A percentile compares a stretch with the other conserved stretches of the same genome.
These are phyloP conservation scores for Lomentospora prolificans DNA, from an alignment of 2,329 filamentous ascomycete species.

Conservation along the genomic window DNA sequence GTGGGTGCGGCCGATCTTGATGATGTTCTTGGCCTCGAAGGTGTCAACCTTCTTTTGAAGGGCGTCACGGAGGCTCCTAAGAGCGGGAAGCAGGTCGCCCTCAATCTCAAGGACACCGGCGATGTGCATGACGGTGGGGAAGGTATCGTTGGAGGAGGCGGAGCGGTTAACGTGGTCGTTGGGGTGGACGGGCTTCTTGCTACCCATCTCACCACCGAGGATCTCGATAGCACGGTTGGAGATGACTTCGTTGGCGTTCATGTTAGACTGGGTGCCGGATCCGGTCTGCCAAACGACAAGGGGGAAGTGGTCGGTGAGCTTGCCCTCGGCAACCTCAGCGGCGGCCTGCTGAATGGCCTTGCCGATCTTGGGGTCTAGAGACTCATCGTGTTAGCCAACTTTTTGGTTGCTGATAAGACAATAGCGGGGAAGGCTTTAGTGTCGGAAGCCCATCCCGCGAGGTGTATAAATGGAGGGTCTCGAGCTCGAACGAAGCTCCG, in stretches of 20 bases:
- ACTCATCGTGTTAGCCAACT: neutral
- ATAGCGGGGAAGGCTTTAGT: no score
- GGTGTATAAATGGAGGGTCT: neutral
- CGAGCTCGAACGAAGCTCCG: neutral
- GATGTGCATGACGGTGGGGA: slow-evolving; percentile 99
- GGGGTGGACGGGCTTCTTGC: slow-evolving; percentile 97
- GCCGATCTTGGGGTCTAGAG: slow-evolving; percentile 72
- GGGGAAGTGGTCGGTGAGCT: slow-evolving; percentile 94
- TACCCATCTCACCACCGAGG: slow-evolving; percentile 83
- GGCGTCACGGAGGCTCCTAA: slow-evolving; percentile 72
- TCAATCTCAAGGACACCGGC: slow-evolving; percentile 91
- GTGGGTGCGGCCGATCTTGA: slow-evolving; percentile 98
- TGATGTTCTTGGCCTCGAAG: slow-evolving; percentile 78
- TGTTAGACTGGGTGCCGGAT: slow-evolving; percentile 97
- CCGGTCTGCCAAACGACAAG: slow-evolving; percentile 99
- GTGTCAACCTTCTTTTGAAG: slow-evolving; percentile 82
- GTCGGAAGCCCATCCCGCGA: no score
- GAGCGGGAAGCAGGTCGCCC: slow-evolving; percentile 69
- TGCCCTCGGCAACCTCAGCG: slow-evolving; percentile 82
- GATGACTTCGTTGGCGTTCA: slow-evolving; percentile 99
- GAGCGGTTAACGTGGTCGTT: slow-evolving; percentile 99
- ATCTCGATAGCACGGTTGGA: slow-evolving; percentile 99
- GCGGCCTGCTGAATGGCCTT: slow-evolving; percentile 92
- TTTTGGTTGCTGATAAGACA: no score
- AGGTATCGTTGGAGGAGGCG: slow-evolving; percentile 97